These are phyloP conservation scores for Leccinum obscurum DNA, from an alignment of 768 basidiomycete genomes.

Conservation along the genomic window DNA sequence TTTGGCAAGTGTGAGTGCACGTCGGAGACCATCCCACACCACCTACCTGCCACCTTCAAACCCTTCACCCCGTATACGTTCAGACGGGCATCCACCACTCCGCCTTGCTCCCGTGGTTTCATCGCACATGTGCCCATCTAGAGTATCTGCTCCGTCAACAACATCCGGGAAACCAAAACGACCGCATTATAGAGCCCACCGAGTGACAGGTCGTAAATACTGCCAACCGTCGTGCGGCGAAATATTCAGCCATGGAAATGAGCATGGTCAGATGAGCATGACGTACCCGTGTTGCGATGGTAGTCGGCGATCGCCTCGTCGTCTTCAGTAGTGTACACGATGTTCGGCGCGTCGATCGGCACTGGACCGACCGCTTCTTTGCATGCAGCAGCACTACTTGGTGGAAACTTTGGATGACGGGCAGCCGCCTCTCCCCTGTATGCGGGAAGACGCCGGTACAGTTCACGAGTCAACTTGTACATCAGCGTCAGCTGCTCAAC, in stretches of 20 bases:
- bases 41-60: too few relatives aligned
- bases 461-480: slow-evolving; percentile 58
- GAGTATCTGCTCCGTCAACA: background rate
- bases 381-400: slow-evolving; percentile 29
- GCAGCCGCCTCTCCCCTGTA: slow-evolving; percentile 23
- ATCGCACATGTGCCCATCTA: slow-evolving; percentile 57
- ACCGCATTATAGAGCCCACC: background rate
- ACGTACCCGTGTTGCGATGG: background rate
- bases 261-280: background rate
- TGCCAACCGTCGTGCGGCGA: background rate
- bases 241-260: background rate
- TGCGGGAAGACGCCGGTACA: slow-evolving; percentile 50
- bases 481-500: slow-evolving; percentile 47
- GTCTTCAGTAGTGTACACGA: background rate
- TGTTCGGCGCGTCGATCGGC: background rate
- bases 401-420: slow-evolving; percentile 31
- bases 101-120: slow-evolving; percentile 37
- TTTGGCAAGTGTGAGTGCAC: too few relatives aligned
- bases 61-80: too few relatives aligned
- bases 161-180: background rate
- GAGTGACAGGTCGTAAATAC: background rate
- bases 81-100: slow-evolving; percentile 10
- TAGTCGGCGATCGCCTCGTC: background rate
- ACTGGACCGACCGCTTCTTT: slow-evolving; percentile 20
- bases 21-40: too few relatives aligned